Evolutionary conservation across 371 early-diverging fungal genomes (phyloP).

Genomic region (Globomyces sp.): DNA sequence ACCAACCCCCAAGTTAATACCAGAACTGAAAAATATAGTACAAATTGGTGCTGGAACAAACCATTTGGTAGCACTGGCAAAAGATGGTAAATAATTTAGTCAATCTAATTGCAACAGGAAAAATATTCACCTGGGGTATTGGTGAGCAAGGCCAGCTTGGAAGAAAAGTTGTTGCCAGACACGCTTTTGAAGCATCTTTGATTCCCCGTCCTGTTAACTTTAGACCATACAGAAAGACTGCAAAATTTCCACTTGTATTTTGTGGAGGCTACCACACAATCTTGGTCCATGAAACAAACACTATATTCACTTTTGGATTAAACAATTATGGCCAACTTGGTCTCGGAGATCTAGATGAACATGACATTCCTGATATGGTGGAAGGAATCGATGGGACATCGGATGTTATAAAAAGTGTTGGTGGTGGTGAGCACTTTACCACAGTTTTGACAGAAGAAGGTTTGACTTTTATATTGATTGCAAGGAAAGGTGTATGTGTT

Average conservation of each 20-base stretch:
- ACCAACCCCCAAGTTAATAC: conserved; percentile 58
- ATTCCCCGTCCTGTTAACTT: conserved; percentile 46
- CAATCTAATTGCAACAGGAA: conserved; percentile 22
- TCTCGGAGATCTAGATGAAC: conserved; percentile 47
- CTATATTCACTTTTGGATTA: conserved; percentile 86
- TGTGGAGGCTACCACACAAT: conserved; percentile 89
- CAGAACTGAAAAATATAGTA: conserved; percentile 56
- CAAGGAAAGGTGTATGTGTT: conserved; percentile 70
- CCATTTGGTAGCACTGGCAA: conserved; percentile 82
- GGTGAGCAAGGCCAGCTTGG: conserved; percentile 96
- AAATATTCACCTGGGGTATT: conserved; percentile 90
- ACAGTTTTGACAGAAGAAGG: conserved; percentile 71
- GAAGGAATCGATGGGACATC: conserved; percentile 39
- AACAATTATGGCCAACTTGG: conserved; percentile 96
- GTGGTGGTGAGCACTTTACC: conserved; percentile 89
- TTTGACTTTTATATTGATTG: conserved; percentile 6
- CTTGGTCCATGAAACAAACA: conserved; percentile 61
- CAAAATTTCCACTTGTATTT: conserved; percentile 64
- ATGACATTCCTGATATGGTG: conserved; percentile 39
- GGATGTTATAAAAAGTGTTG: conserved; percentile 48
- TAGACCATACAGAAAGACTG: conserved; percentile 62
- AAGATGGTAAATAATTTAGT: conserved; percentile 45
- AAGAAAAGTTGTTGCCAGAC: conserved; percentile 37
- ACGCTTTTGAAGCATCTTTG: conserved; percentile 34
- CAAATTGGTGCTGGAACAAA: conserved; percentile 88